phyloP scores from a whole-genome alignment of 176 grass and related monocot species.

The Musa schizocarpa region DNA sequence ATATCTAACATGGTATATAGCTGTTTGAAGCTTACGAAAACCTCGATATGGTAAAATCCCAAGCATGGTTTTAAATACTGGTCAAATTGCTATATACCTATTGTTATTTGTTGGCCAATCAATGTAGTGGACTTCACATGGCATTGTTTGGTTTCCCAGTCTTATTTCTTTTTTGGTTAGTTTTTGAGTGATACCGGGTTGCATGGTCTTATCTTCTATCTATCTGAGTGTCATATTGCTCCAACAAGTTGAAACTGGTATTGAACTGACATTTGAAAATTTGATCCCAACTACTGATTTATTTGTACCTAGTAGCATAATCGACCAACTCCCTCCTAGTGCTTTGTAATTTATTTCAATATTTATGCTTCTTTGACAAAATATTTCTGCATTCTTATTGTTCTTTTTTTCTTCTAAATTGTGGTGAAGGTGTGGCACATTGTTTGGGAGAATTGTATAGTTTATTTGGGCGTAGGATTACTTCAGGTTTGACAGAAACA shows the following conservation, averaged over 20 bases:
- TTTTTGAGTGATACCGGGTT: too few relatives aligned
- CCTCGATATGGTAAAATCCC: not conserved
- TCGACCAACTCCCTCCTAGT: not conserved
- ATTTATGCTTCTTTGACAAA: not conserved
- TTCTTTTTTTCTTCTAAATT: not conserved
- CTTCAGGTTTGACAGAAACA: slow-evolving; percentile 82
- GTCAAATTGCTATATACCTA: too few relatives aligned
- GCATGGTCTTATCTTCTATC: too few relatives aligned
- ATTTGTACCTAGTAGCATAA: not conserved
- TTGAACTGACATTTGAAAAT: too few relatives aligned
- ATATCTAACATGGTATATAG: not conserved
- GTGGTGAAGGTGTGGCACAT: slow-evolving; percentile 59
- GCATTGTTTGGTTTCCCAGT: too few relatives aligned
- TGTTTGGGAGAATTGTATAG: slow-evolving; percentile 85
- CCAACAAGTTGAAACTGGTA: too few relatives aligned
- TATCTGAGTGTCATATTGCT: too few relatives aligned
- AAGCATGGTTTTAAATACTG: too few relatives aligned
- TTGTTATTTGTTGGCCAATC: too few relatives aligned
- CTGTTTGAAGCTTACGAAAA: not conserved
- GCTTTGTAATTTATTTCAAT: not conserved
- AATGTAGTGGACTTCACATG: too few relatives aligned
- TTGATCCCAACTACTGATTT: too few relatives aligned
- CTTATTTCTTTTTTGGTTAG: too few relatives aligned
- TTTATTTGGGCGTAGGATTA: slow-evolving; percentile 81
- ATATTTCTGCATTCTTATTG: not conserved